Evolutionary conservation across 495 filamentous ascomycete genomes (phyloP).

Genomic region (Penicillium chermesinum): DNA sequence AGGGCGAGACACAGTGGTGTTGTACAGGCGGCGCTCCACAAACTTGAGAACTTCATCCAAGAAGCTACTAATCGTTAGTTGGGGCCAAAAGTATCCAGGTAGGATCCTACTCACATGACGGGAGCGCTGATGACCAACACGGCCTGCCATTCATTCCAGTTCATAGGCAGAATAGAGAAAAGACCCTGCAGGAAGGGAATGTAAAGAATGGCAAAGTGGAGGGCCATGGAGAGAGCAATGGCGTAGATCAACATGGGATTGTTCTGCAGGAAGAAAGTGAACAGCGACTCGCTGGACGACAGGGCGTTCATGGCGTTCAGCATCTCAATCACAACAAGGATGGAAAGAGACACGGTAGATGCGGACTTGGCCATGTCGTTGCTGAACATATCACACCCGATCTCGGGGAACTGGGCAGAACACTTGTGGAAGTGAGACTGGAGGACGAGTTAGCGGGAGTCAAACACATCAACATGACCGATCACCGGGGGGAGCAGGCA

Average conservation of each 20-base stretch:
- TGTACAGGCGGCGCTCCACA: constrained; percentile 62
- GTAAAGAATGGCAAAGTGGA: constrained; percentile 94
- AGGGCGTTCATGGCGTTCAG: constrained; percentile 99
- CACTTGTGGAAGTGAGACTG: constrained; percentile 91
- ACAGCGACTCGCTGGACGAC: constrained; percentile 87
- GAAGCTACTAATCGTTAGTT: constrained; percentile 47
- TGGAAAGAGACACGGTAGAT: constrained; percentile 89
- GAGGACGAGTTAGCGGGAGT: constrained; percentile 7
- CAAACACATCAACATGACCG: too few relatives aligned
- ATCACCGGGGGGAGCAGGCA: constrained; percentile 17
- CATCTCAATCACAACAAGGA: constrained; percentile 98
- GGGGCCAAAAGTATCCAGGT: constrained; percentile 1
- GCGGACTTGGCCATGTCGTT: constrained; percentile 87
- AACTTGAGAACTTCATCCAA: constrained; percentile 90
- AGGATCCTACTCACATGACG: constrained; percentile 70
- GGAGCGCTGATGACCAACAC: constrained; percentile 85
- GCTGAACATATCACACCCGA: constrained; percentile 91
- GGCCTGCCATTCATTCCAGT: constrained; percentile 89
- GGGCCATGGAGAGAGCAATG: constrained; percentile 86
- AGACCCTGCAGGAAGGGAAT: constrained; percentile 81
- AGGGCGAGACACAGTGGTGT: constrained; percentile 13
- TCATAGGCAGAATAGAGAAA: constrained; percentile 87
- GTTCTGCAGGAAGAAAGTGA: constrained; percentile 90
- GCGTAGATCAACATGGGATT: constrained; percentile 98
- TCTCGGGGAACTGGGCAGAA: constrained; percentile 76